Evolutionary conservation across 2,329 filamentous ascomycete genomes (phyloP), one percentile per base, ranked within the genome.

Genomic region (Didymella lethalis): DNA sequence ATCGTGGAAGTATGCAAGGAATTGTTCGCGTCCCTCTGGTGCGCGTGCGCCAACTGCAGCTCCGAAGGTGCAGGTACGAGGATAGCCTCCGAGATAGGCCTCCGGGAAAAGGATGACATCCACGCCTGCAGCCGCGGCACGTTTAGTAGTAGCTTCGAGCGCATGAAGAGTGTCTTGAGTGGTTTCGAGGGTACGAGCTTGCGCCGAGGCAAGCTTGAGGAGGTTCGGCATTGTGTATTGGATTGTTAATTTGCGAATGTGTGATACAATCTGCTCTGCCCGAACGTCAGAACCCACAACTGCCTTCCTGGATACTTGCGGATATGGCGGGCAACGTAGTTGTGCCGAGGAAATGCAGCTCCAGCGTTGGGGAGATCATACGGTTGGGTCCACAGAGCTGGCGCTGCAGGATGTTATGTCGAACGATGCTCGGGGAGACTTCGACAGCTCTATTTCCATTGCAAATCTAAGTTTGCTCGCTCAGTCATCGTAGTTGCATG

Each of bases 41-140:
- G 85, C 83, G 36, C 93, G 88, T 16, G 84, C 82, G 4, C 93
- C 93, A 6, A 97, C 83, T 1, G 85, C 83, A 46, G 87, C 88
- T 4, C 93, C 93, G 70, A 97, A 97, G 49, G 82, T 81, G 62
- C 88, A 89, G 18, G 90, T 92, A 11, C 93, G 89, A 18, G 94
- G 94, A 74, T 97, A 97, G 1, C 93, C 94, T 46, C 94, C 94
- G 1, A 97, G 84, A 73, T 92, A 97, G 23, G 93, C 93, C 80
- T 98, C 93, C 0, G 94, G 94, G 61, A 97, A 93, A 51, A 97
- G 86, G 28, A 97, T 83, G 48, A 97, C 83, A 74, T 95, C 81
- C 16, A 86, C 81, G 47, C 80, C 81, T 41, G 80, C 76, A 12
- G 75, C 83, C 3, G 88, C 85, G n/a, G 93, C 93, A 34, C 82